phyloP scores from a whole-genome alignment of 306 rosid species.

The Pyrus pyrifolia region DNA sequence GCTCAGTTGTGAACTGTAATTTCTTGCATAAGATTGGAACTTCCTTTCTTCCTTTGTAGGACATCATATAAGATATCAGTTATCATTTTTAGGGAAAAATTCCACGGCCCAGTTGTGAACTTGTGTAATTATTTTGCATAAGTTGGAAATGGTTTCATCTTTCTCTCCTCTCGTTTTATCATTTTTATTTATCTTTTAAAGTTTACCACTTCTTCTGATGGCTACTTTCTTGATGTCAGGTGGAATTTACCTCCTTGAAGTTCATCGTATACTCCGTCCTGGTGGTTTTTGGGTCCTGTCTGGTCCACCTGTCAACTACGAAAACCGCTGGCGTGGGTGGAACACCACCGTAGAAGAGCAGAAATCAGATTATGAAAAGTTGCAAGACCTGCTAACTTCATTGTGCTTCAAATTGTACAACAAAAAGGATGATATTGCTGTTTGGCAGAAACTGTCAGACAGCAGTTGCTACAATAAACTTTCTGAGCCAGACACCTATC shows the following conservation, averaged over 20 bases:
- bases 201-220: not conserved
- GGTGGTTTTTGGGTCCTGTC: conserved; percentile 98
- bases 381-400: conserved; percentile 68
- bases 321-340: conserved; percentile 91
- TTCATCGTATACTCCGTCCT: conserved; percentile 89
- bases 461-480: conserved; percentile 62
- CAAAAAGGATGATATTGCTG: conserved; percentile 87
- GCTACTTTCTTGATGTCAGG: conserved; percentile 37
- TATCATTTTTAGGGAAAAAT: too few relatives aligned
- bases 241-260: conserved; percentile 81
- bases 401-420: conserved; percentile 85
- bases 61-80: not conserved
- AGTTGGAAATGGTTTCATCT: not conserved
- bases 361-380: conserved; percentile 66
- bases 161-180: not conserved
- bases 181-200: not conserved
- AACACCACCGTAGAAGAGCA: conserved; percentile 88
- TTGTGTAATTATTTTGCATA: too few relatives aligned
- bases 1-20: not conserved
- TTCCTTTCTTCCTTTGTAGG: not conserved
- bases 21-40: not conserved
- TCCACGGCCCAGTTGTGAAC: too few relatives aligned
- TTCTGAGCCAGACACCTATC: conserved; percentile 46
- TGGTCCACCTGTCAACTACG: conserved; percentile 94
- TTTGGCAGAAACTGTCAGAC: conserved; percentile 81